These are phyloP conservation scores for Exophiala phaeomuriformis DNA, from an alignment of 2,329 filamentous ascomycete species.

Conservation along the genomic window DNA sequence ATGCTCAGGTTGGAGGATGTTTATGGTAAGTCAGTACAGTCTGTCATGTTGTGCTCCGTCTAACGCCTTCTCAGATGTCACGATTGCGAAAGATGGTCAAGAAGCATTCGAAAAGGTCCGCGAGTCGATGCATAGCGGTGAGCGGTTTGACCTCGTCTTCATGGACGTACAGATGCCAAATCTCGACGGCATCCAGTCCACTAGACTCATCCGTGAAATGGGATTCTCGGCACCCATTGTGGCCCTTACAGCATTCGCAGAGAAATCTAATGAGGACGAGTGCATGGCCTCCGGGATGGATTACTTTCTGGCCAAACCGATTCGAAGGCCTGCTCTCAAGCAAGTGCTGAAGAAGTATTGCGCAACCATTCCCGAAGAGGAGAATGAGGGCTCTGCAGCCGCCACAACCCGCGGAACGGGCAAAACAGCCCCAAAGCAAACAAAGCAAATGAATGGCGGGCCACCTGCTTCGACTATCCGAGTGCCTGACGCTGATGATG, in stretches of 20 bases:
- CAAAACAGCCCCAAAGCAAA: slow-evolving; percentile 8
- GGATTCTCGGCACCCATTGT: slow-evolving; percentile 86
- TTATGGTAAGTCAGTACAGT: slow-evolving; percentile 32
- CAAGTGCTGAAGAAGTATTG: slow-evolving; percentile 76
- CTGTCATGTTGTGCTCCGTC: slow-evolving; percentile 45
- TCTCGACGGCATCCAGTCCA: slow-evolving; percentile 80
- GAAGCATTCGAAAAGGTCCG: slow-evolving; percentile 84
- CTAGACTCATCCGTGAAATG: slow-evolving; percentile 73
- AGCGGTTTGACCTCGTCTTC: slow-evolving; percentile 78
- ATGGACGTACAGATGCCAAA: slow-evolving; percentile 97
- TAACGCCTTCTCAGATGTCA: slow-evolving; percentile 63
- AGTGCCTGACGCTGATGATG: slow-evolving; percentile 8
- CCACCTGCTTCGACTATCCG: not conserved
- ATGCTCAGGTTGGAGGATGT: slow-evolving; percentile 51
- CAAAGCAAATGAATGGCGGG: not conserved
- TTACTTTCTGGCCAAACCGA: slow-evolving; percentile 71
- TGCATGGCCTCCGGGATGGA: slow-evolving; percentile 88
- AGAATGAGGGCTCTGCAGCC: slow-evolving; percentile 31
- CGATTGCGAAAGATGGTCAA: slow-evolving; percentile 76
- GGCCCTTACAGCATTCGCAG: slow-evolving; percentile 80
- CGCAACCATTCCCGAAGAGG: slow-evolving; percentile 70
- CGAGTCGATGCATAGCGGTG: slow-evolving; percentile 65
- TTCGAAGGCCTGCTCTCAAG: slow-evolving; percentile 75
- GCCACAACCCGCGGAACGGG: not conserved
- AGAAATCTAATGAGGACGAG: slow-evolving; percentile 81